Conservation (phyloP, 257 asterid species). For the Buddleja alternifolia region DNA sequence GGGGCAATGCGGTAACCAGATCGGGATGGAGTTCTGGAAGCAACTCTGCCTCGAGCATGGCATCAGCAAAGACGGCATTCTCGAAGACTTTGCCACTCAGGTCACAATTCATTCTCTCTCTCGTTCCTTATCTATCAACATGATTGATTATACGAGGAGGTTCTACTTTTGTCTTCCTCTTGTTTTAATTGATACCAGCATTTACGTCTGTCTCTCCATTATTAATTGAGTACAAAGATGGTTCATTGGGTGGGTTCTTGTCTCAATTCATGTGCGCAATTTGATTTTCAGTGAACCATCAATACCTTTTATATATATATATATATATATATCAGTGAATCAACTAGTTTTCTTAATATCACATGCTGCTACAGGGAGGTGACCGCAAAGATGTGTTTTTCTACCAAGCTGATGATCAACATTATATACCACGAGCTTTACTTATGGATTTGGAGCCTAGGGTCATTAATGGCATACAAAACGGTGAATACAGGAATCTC, state of each 20-base stretch:
- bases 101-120: slow-evolving; percentile 27
- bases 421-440: slow-evolving; percentile 92
- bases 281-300: too few relatives aligned
- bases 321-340: not conserved
- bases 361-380: slow-evolving; percentile 71
- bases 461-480: slow-evolving; percentile 93
- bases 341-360: slow-evolving; percentile 14
- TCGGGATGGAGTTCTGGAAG: slow-evolving; percentile 99
- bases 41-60: slow-evolving; percentile 99
- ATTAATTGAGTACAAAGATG: too few relatives aligned
- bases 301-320: too few relatives aligned
- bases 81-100: slow-evolving; percentile 98
- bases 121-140: too few relatives aligned
- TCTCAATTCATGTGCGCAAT: too few relatives aligned
- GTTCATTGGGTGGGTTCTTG: too few relatives aligned
- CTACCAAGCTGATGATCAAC: slow-evolving; percentile 99
- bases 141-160: too few relatives aligned
- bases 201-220: too few relatives aligned
- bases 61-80: slow-evolving; percentile 95
- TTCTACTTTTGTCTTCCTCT: not conserved
- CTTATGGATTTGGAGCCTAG: slow-evolving; percentile 99
- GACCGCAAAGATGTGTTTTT: slow-evolving; percentile 97
- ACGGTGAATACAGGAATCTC: slow-evolving; percentile 91
- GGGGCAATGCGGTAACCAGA: slow-evolving; percentile 99
- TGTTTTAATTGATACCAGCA: too few relatives aligned